These are phyloP conservation scores for Ceratobasidium sp. DNA, from an alignment of 1,284 basidiomycete species.

Conservation along the genomic window DNA sequence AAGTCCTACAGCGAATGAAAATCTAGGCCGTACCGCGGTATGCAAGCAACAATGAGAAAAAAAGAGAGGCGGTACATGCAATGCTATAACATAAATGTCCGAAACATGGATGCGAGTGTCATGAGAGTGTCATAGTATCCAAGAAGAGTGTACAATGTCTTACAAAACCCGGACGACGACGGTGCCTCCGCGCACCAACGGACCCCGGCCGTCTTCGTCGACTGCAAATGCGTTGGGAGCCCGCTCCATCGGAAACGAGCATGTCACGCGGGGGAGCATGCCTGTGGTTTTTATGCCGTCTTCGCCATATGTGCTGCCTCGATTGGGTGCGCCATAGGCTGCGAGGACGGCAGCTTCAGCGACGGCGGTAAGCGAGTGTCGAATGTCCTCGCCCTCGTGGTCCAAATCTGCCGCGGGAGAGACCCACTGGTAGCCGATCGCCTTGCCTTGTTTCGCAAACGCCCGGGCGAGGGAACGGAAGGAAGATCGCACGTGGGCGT, in stretches of 20 bases:
- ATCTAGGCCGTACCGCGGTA: background rate
- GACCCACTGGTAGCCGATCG: conserved; percentile 75
- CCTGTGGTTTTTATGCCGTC: background rate
- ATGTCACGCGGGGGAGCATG: conserved; percentile 41
- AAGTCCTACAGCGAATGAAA: background rate
- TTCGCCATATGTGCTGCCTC: background rate
- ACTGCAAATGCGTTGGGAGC: conserved; percentile 51
- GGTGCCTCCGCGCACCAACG: conserved; percentile 19
- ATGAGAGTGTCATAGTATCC: background rate
- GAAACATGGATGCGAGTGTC: background rate
- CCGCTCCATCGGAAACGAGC: conserved; percentile 52
- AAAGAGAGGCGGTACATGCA: background rate
- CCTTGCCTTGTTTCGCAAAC: conserved; percentile 44
- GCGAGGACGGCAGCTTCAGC: conserved; percentile 54
- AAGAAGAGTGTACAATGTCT: background rate
- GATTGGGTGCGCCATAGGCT: conserved; percentile 5
- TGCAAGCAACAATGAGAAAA: background rate
- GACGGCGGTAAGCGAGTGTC: conserved; percentile 66
- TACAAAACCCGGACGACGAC: conserved; percentile 27
- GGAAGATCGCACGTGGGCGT: conserved; percentile 73
- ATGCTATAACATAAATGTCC: background rate
- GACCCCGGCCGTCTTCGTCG: conserved; percentile 15
- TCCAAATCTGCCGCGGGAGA: conserved; percentile 75
- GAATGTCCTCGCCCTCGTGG: conserved; percentile 75
- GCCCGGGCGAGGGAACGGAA: conserved; percentile 64